These are phyloP conservation scores for Leccinum disarticulatum DNA, from an alignment of 768 basidiomycete genomes.

Conservation along the genomic window DNA sequence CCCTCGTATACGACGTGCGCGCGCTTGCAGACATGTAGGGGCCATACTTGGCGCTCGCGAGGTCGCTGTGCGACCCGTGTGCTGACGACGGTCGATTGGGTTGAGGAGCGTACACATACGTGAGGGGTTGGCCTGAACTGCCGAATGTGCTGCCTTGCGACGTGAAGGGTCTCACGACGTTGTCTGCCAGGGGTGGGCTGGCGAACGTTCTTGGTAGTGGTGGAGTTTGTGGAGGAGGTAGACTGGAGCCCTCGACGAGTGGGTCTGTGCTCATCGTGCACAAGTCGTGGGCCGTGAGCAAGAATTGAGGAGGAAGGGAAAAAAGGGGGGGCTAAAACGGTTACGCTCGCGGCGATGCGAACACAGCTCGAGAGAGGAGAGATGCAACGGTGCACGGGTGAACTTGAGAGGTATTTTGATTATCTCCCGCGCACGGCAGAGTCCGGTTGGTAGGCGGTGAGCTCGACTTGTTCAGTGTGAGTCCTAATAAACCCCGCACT, in stretches of 20 bases:
- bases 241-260: neutral
- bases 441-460: neutral
- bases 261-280: neutral
- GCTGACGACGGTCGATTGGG: conserved; percentile 25
- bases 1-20: conserved; percentile 54
- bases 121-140: conserved; percentile 8
- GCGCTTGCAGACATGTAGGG: conserved; percentile 43
- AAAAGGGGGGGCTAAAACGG: neutral
- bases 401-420: neutral
- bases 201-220: conserved; percentile 7
- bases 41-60: conserved; percentile 5
- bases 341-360: neutral
- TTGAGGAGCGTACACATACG: conserved; percentile 3
- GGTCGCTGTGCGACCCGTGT: conserved; percentile 9
- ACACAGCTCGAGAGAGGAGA: neutral
- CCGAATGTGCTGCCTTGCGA: conserved; percentile 24
- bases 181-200: conserved; percentile 28
- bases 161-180: conserved; percentile 29
- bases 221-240: neutral
- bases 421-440: neutral
- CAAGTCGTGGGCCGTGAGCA: neutral
- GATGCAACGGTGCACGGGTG: neutral
- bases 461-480: neutral
- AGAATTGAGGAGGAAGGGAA: neutral
- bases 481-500: neutral